Percentiles rank a stretch among this genome's conserved stretches.
These are phyloP conservation scores for Nicotiana tomentosiformis DNA, from an alignment of 257 asterid species.

Conservation along the genomic window DNA sequence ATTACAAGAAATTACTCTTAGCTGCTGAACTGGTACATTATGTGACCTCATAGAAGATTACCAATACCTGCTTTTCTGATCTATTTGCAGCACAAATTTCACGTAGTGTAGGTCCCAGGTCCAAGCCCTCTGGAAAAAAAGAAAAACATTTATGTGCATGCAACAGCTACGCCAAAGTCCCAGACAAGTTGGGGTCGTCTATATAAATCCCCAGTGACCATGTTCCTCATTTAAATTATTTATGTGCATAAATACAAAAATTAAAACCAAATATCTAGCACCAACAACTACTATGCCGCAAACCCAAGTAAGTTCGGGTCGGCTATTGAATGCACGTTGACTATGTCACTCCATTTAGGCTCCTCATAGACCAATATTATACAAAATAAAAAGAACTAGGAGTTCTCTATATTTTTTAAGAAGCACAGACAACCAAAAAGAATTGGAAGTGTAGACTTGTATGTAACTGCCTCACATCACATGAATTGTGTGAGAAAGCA, in stretches of 20 bases:
- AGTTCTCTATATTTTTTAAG: not conserved
- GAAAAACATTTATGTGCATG: not conserved
- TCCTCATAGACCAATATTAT: not conserved
- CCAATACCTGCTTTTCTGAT: constrained; percentile 76
- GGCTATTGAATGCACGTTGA: not conserved
- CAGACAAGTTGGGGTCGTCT: not conserved
- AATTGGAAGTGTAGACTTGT: not conserved
- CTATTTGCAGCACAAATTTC: constrained; percentile 93
- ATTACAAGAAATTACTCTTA: not conserved
- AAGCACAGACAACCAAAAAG: not conserved
- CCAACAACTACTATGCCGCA: not conserved
- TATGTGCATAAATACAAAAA: constrained; percentile 7
- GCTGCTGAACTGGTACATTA: not conserved
- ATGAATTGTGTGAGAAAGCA: not conserved
- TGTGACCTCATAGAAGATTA: not conserved
- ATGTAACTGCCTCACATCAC: not conserved
- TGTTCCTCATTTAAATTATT: not conserved
- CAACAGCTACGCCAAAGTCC: not conserved
- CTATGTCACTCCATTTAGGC: not conserved
- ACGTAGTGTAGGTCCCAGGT: constrained; percentile 70
- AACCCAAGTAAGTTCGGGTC: not conserved
- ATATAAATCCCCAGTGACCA: not conserved
- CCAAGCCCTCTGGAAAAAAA: constrained; percentile 44
- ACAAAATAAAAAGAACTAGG: not conserved
- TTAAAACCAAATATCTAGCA: constrained; percentile 8